Evolutionary conservation across 164 flowering plant genomes (phyloP).

Genomic region (Euptelea pleiosperma): DNA sequence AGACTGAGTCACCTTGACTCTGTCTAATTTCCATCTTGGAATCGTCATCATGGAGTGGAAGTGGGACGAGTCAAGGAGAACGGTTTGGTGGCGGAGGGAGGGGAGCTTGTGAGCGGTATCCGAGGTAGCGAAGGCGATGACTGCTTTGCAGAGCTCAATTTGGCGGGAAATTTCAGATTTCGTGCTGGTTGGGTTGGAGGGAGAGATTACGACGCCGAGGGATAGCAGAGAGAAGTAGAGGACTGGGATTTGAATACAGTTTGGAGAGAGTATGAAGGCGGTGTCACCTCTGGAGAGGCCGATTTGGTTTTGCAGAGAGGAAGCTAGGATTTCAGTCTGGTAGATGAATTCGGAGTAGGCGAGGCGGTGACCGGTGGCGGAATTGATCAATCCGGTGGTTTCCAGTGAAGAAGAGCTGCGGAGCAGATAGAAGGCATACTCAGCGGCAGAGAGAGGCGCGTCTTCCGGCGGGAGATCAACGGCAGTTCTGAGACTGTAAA

Average conservation of each 20-base stretch:
- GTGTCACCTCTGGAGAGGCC: conserved; percentile 33
- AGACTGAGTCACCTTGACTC: conserved; percentile 30
- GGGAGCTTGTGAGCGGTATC: conserved; percentile 34
- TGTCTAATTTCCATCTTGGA: background rate
- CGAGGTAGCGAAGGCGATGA: conserved; percentile 50
- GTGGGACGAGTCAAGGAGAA: conserved; percentile 25
- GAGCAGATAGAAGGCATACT: conserved; percentile 41
- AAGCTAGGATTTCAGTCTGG: conserved; percentile 29
- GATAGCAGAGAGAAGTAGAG: conserved; percentile 56
- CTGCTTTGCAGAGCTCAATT: conserved; percentile 36
- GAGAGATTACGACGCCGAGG: conserved; percentile 54
- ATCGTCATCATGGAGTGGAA: conserved; percentile 22
- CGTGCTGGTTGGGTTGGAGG: conserved; percentile 56
- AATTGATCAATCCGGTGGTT: conserved; percentile 34
- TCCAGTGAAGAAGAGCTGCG: conserved; percentile 17
- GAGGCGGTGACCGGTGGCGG: conserved; percentile 33
- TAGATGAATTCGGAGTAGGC: conserved; percentile 32
- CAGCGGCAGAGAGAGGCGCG: conserved; percentile 38
- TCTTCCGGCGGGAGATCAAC: conserved; percentile 34
- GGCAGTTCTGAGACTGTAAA: conserved; percentile 43
- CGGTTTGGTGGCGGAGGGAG: conserved; percentile 12
- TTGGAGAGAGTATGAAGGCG: conserved; percentile 49
- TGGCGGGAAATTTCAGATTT: conserved; percentile 48
- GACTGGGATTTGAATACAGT: conserved; percentile 37
- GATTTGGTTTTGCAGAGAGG: conserved; percentile 17